Conservation (phyloP, 208 protist genomes). For the Zelonia costaricensis region DNA sequence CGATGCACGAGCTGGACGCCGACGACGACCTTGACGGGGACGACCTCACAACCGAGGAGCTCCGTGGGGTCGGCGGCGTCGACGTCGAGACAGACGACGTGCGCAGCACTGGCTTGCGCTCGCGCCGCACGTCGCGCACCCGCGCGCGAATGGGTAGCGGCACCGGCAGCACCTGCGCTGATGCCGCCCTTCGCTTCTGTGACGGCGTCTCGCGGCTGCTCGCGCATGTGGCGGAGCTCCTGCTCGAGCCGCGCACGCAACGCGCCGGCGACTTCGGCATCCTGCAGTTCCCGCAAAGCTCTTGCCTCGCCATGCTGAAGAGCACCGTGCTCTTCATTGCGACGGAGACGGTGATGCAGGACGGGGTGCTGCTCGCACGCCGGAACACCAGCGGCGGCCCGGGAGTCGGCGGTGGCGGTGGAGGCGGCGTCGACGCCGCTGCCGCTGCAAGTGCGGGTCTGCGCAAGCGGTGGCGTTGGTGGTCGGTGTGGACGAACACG, state of each 20-base stretch:
- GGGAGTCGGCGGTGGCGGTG: slow-evolving; percentile 1
- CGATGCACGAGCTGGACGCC: slow-evolving; percentile 8
- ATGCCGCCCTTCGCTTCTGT: slow-evolving; percentile 12
- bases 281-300: slow-evolving; percentile 19
- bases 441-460: slow-evolving; percentile 10
- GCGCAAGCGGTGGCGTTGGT: slow-evolving; percentile 31
- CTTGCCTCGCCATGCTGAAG: slow-evolving; percentile 20
- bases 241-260: slow-evolving; percentile 28
- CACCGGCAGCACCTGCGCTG: slow-evolving; percentile 1
- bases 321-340: slow-evolving; percentile 24
- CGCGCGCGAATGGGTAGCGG: too few relatives aligned
- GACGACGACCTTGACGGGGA: slow-evolving; percentile 4
- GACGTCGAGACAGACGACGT: slow-evolving; percentile 10
- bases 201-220: slow-evolving; percentile 25
- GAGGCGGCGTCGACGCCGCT: not conserved
- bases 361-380: not conserved
- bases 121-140: not conserved
- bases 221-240: slow-evolving; percentile 29
- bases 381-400: not conserved
- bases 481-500: slow-evolving; percentile 33
- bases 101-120: not conserved
- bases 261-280: slow-evolving; percentile 9
- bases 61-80: not conserved
- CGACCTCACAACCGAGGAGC: not conserved
- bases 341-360: slow-evolving; percentile 1